Conservation (phyloP, 1,284 basidiomycete species). For the Coniferiporia sulphurascens region DNA sequence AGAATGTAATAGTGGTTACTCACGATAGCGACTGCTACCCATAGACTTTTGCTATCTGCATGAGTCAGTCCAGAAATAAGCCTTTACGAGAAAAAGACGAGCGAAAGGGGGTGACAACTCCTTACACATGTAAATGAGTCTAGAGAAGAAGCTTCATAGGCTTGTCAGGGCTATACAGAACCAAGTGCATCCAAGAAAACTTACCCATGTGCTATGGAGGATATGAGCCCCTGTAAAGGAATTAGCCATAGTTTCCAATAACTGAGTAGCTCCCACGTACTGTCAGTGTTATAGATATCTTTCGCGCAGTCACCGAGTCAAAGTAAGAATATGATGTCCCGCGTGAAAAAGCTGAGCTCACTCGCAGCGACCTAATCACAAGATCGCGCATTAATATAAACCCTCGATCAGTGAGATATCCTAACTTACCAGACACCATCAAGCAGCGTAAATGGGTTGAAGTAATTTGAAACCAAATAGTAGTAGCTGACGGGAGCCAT, state of each 20-base stretch:
- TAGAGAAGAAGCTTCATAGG: conserved; percentile 5
- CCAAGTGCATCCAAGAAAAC: too few relatives aligned
- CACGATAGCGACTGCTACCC: conserved; percentile 5
- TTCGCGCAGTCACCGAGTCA: not conserved
- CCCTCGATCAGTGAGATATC: not conserved
- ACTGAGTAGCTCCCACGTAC: not conserved
- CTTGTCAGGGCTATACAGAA: not conserved
- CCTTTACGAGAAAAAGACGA: not conserved
- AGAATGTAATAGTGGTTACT: not conserved
- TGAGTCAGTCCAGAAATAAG: not conserved
- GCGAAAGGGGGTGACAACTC: not conserved
- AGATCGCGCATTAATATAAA: not conserved
- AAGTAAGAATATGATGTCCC: not conserved
- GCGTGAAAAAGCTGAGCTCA: not conserved
- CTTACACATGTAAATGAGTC: conserved; percentile 4
- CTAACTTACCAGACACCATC: conserved; percentile 9
- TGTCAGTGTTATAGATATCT: conserved; percentile 13
- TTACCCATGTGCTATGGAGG: conserved; percentile 7
- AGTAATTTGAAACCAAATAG: conserved; percentile 10
- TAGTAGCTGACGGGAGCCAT: conserved; percentile 1
- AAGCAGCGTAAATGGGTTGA: conserved; percentile 1
- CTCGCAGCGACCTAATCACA: conserved; percentile 5
- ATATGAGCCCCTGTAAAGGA: conserved; percentile 1
- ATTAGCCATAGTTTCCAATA: not conserved
- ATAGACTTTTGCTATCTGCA: conserved; percentile 5